Evolutionary conservation across 2,329 filamentous ascomycete genomes (phyloP).

Genomic region (Fusarium hainanense): DNA sequence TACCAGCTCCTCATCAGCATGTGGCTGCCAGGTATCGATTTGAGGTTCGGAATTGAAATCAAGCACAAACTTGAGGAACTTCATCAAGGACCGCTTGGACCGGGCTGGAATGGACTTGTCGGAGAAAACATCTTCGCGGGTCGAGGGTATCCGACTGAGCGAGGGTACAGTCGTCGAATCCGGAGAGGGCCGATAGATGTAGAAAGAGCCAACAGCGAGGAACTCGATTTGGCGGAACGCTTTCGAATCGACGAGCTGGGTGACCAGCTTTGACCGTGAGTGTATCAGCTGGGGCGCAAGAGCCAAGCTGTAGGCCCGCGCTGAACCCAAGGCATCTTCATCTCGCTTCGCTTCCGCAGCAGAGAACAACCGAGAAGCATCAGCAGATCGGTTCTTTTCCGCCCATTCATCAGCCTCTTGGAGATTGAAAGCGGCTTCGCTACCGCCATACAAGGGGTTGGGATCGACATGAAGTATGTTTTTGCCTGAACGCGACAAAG

Average conservation of each 20-base stretch:
- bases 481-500: conserved; percentile 90
- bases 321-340: conserved; percentile 63
- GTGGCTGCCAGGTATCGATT: conserved; percentile 66
- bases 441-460: conserved; percentile 87
- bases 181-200: conserved; percentile 69
- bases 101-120: conserved; percentile 79
- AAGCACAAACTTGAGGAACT: conserved; percentile 88
- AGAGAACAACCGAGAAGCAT: conserved; percentile 43
- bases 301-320: conserved; percentile 83
- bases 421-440: conserved; percentile 86
- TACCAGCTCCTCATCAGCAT: conserved; percentile 65
- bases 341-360: conserved; percentile 52
- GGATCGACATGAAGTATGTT: conserved; percentile 90
- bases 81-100: conserved; percentile 89
- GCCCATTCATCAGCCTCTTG: conserved; percentile 84
- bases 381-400: conserved; percentile 49
- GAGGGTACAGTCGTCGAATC: conserved; percentile 46
- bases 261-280: conserved; percentile 80
- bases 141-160: conserved; percentile 82
- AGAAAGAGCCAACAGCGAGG: conserved; percentile 92
- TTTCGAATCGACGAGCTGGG: conserved; percentile 86
- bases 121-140: conserved; percentile 90
- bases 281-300: conserved; percentile 90
- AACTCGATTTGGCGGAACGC: conserved; percentile 93
- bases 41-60: conserved; percentile 72